Evolutionary conservation across 2,329 filamentous ascomycete species (phyloP), one percentile per base, ranked within the genome.

Genomic region (Metarhizium anisopliae): DNA sequence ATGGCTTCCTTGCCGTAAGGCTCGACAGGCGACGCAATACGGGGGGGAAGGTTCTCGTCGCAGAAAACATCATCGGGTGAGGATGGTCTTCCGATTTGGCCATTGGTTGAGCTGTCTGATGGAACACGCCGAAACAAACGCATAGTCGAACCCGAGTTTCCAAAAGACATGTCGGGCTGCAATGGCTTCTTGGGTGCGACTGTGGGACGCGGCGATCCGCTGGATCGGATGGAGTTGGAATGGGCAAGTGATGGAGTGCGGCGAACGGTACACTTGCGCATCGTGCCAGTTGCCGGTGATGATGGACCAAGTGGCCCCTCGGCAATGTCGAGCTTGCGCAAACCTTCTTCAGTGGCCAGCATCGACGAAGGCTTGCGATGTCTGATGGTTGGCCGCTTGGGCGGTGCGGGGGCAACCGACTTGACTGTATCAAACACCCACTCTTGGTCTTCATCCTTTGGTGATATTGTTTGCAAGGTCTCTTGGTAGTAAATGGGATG

Each of bases 371-470:
- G 75, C 57, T 83, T 82, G 54, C 81, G 75, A 51, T 76, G 64
- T 64, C 75, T 80, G 54, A 77, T 72, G 0, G 74, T 75, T 14
- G 75, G 71, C 43, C 79, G 83, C 63, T 81, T 81, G 4, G 82
- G 77, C 3, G 67, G 69, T 1, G 14, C 20, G 1, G 51, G 29
- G 36, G 64, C 79, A 36, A 86, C 76, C 0, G 88, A 90, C 70
- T 89, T 94, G 66, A 97, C 85, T 0, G 93, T 97, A 66, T 96
- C 93, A 67, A 97, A 97, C 2, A 95, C 87, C 93, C 93, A 97
- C 60, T 89, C 92, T 60, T 96, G 90, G 16, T 89, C 79, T 5
- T 91, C 86, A 42, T 82, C 77, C 61, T 77, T 83, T 2, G 82
- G 78, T 2, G 81, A 78, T 54, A 95, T 81, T 8, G 82, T 85